Evolutionary conservation across 2,329 filamentous ascomycete genomes (phyloP).

Genomic region (Verticillium klebahnii): DNA sequence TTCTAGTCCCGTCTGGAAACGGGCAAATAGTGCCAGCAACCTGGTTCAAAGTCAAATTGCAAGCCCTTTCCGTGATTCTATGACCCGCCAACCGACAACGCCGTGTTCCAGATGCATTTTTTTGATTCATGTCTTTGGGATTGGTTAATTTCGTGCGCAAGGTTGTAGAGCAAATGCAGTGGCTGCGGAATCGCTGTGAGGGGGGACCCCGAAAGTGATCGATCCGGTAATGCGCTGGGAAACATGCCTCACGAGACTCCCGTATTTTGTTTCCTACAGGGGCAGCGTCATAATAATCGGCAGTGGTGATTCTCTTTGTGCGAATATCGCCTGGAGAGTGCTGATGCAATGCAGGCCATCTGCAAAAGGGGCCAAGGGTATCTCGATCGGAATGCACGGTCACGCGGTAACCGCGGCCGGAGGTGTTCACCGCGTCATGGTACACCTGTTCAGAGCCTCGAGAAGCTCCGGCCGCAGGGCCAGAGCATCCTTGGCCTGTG

Average conservation of each 20-base stretch:
- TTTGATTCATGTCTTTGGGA: slow-evolving; percentile 1
- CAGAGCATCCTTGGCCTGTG: slow-evolving; percentile 74
- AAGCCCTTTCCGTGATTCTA: slow-evolving; percentile 6
- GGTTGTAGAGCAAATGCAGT: slow-evolving; percentile 8
- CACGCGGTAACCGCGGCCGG: not conserved
- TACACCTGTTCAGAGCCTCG: slow-evolving; percentile 80
- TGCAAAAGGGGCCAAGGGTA: not conserved
- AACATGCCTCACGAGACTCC: not conserved
- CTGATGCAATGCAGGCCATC: not conserved
- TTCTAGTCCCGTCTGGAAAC: slow-evolving; percentile 1
- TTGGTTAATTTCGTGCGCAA: slow-evolving; percentile 5
- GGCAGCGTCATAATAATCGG: not conserved
- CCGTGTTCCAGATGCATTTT: slow-evolving; percentile 8
- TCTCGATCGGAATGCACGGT: not conserved
- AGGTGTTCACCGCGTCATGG: slow-evolving; percentile 46
- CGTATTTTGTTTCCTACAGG: not conserved
- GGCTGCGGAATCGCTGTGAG: not conserved
- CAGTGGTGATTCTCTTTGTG: not conserved
- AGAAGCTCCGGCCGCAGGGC: slow-evolving; percentile 78
- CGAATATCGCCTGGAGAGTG: not conserved
- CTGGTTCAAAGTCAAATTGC: not conserved
- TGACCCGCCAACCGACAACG: slow-evolving; percentile 10
- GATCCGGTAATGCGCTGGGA: not conserved
- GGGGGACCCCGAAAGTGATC: not conserved
- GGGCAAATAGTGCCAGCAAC: not conserved